phyloP scores from a whole-genome alignment of 345 rosid species.

The Citrus cavaleriei region DNA sequence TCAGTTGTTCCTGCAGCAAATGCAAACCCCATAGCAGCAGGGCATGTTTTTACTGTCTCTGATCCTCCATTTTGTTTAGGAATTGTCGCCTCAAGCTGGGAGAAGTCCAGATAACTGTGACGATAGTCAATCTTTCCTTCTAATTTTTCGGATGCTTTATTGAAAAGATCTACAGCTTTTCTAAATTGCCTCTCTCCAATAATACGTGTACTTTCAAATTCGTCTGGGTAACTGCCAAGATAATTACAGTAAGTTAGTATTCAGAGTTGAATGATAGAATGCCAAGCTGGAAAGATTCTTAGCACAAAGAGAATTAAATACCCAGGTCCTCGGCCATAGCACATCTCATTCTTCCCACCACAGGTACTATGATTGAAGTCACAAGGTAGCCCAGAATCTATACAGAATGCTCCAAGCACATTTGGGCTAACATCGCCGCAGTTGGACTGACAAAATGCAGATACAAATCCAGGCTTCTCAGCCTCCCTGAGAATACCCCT shows the following conservation, averaged over 20 bases:
- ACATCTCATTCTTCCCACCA: conserved; percentile 84
- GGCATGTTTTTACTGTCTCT: conserved; percentile 79
- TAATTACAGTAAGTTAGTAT: conserved; percentile 11
- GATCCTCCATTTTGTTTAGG: conserved; percentile 59
- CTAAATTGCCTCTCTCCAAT: conserved; percentile 92
- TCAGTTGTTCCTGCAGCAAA: conserved; percentile 99
- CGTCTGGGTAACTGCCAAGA: conserved; percentile 77
- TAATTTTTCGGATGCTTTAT: conserved; percentile 72
- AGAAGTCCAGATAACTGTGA: conserved; percentile 73
- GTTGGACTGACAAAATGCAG: conserved; percentile 96
- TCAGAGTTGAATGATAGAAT: not conserved
- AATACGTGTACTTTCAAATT: conserved; percentile 90
- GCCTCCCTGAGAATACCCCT: conserved; percentile 77
- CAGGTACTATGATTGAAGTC: conserved; percentile 99
- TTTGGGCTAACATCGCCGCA: conserved; percentile 99
- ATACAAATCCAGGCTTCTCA: conserved; percentile 79
- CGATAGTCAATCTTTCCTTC: conserved; percentile 78
- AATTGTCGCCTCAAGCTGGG: conserved; percentile 78
- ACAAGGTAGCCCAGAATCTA: conserved; percentile 88
- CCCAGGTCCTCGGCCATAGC: conserved; percentile 99
- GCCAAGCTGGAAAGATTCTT: not conserved
- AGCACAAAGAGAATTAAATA: conserved; percentile 26
- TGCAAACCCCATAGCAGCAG: conserved; percentile 96
- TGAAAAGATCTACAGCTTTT: conserved; percentile 80
- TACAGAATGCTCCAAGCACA: conserved; percentile 92